Evolutionary conservation across 371 early-diverging fungal genomes (phyloP), one percentile per base, ranked within the genome.

Genomic region (Mortierella sp.): DNA sequence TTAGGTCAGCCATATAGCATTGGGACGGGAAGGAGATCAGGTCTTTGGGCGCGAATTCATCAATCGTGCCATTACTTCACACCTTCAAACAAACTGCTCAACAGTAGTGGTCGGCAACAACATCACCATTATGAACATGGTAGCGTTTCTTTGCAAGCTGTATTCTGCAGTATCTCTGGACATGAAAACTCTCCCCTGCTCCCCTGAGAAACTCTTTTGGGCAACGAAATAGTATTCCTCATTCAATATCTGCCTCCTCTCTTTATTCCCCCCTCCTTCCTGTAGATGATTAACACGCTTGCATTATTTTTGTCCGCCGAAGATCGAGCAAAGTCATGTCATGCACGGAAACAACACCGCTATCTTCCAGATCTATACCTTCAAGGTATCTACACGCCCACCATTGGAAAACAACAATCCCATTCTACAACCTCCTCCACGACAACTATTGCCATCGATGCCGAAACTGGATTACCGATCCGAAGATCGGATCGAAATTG

Each of bases 71-170:
- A 86, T 89, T 37, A 89, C 89, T 14, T 87, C 87, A 0, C 89
- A 89, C 64, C 69, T 89, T 18, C 86, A 87, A 62, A 87, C 89
- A 15, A 82, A 83, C 64, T 86, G 84, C 0, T 89, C 87, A 0
- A 86, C 89, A 0, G 73, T 89, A 6, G 68, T 89, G 2, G 70
- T 86, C 0, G 89, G 89, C 53, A 86, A 85, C 58, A 86, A 82
- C 25, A 79, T 89, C 14, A 84, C 86, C 6, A 84, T 83, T n/a
- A 86, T 89, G 85, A 89, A 89, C 62, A 85, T 83, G 86, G 89
- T 86, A 80, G 37, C 37, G 37, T 37, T 9, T 37, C 9, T 37
- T 37, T 46, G 60, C 21, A 2, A 7, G 9, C 37, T 9, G 3
- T 37, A 9, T 37, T 37, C n/a, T n/a, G n/a, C n/a, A n/a, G n/a